A percentile compares a stretch with the other conserved stretches of the same genome.
phyloP scores from a whole-genome alignment of 192 early-diverging fungal species.

The Podila clonocystis region DNA sequence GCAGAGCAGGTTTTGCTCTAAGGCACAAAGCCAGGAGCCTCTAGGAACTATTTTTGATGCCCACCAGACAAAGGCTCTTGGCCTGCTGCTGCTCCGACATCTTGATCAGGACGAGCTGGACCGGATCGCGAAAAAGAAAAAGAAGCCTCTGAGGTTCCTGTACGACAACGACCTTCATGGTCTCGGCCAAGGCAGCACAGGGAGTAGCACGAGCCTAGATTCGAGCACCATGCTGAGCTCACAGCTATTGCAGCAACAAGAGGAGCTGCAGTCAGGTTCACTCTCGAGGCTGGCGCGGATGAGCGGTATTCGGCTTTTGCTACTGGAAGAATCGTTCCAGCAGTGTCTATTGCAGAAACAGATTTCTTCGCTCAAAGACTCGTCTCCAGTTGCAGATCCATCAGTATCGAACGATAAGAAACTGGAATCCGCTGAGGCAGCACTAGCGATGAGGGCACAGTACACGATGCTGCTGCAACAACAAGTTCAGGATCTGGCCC shows the following conservation, averaged over 20 bases:
- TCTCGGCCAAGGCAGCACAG: background rate
- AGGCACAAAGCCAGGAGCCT: background rate
- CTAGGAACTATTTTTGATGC: slow-evolving; percentile 14
- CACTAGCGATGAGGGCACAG: slow-evolving; percentile 19
- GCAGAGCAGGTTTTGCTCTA: background rate
- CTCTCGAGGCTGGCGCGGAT: slow-evolving; percentile 32
- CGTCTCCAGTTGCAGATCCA: background rate
- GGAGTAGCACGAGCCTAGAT: background rate
- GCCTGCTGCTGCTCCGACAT: slow-evolving; percentile 33
- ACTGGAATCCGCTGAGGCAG: background rate
- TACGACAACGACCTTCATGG: slow-evolving; percentile 7
- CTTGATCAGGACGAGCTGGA: slow-evolving; percentile 44
- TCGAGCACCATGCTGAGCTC: background rate
- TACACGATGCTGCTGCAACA: slow-evolving; percentile 35
- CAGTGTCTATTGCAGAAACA: slow-evolving; percentile 8
- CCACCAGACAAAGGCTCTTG: slow-evolving; percentile 31
- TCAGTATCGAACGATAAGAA: background rate
- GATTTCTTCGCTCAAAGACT: background rate
- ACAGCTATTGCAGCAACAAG: background rate
- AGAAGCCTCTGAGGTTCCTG: slow-evolving; percentile 29
- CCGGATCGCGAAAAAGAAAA: slow-evolving; percentile 29
- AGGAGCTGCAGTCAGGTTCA: slow-evolving; percentile 1
- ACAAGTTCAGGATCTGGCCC: slow-evolving; percentile 42
- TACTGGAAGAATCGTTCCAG: slow-evolving; percentile 28
- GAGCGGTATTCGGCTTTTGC: slow-evolving; percentile 27